Evolutionary conservation across 2,329 filamentous ascomycete genomes (phyloP), one percentile per base, ranked within the genome.

Genomic region (Thyridium curvatum): DNA sequence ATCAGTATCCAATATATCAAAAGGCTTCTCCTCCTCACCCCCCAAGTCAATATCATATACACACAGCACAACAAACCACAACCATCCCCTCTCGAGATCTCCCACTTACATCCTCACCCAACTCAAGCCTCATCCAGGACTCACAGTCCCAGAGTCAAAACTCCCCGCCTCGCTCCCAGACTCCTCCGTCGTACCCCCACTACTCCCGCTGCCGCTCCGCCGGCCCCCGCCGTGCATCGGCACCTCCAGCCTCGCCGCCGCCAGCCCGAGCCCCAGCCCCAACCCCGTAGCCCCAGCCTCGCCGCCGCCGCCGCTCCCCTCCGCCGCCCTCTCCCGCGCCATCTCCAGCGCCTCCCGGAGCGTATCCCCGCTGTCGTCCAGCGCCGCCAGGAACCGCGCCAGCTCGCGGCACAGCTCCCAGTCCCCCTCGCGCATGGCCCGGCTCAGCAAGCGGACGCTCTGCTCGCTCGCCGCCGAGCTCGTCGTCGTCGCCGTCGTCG

Each of bases 331-430:
- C n/a, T n/a, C n/a, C n/a, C n/a, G n/a, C n/a, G 80, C 74, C 60
- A 79, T 68, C 48, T 78, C 74, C 59, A 94, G 71, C 3, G 84
- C 85, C 50, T 83, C 77, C 39, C 77, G 71, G 35, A 98, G 69
- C 33, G 86, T 91, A 48, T 83, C 79, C 0, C 93, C 93, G 12
- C 81, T 85, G 48, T 87, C 82, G 55, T 98, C 93, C 52, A 98
- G 79, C 5, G 91, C 91, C 34, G 94, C 89, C 41, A 98, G 66
- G 61, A 98, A 98, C n/a, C 91, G 74, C 10, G 93, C 90, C 18
- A 98, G 72, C 59, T 98, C 93, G 52, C 89, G 93, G 64, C 93
- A 97, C 18, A 98, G 66, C 51, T 97, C 90, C 89, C 90, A 98
- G 54, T 97, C 91, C 35, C 82, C 80, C 58, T 90, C 88, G 26